Evolutionary conservation across 2,329 filamentous ascomycete species (phyloP), one percentile per base, ranked within the genome.

Genomic region (Alternaria incomplexa): DNA sequence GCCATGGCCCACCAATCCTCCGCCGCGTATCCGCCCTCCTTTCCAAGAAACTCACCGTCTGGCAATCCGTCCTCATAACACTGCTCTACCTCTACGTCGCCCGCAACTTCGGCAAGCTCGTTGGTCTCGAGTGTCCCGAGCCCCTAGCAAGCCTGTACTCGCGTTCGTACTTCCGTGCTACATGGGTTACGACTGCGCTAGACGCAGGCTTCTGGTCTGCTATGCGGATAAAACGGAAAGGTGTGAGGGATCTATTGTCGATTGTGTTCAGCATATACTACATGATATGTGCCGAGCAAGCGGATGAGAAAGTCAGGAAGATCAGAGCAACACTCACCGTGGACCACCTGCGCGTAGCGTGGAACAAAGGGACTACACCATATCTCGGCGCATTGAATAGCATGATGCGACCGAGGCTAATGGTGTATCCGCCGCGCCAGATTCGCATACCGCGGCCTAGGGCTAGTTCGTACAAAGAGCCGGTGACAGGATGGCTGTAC

Each of bases 181-280:
- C 96, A 77, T 99, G 96, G 96, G 88, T 98, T 15, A 90, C 96
- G 56, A 99, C 96, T 0, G 96, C 93, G 0, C 82, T 99, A 64
- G 96, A 99, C 73, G 96, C 96, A 6, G 96, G 96, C 2, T 99
- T 97, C 80, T 99, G 96, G 96, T 97, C 93, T 0, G 96, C 96
- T 32, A 99, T 99, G 96, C 91, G 89, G 73, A 94, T 99, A 67
- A 88, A 88, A 60, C 85, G 85, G 51, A 93, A 91, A 73, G 94
- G 92, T 88, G 71, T 97, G 45, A 87, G 93, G 43, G 94, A 98
- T 77, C 77, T 97, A 13, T 88, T 91, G 10, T 93, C 93, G 76
- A 85, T 98, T 20, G 83, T 93, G 50, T 98, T 97, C 80, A 92
- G 92, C 0, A 77, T 91, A 11, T 99, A 97, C 81, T 99, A 99